Evolutionary conservation across 345 rosid species (phyloP).

Genomic region (Theobroma cacao): DNA sequence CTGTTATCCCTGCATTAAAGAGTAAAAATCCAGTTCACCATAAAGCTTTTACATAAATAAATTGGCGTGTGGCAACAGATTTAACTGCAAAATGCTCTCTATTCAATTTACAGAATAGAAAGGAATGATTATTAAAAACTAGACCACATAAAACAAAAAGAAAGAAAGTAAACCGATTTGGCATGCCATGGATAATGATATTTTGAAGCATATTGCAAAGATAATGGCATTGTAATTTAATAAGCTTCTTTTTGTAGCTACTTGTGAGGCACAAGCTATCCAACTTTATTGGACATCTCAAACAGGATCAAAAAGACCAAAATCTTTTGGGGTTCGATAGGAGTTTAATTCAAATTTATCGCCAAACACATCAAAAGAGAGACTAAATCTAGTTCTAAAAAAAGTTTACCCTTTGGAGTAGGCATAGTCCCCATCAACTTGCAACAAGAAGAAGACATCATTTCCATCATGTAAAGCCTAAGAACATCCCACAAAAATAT

Average conservation of each 20-base stretch:
- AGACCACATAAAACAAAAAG: background rate
- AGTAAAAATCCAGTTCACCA: slow-evolving; percentile 15
- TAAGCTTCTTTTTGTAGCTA: background rate
- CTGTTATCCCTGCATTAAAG: slow-evolving; percentile 56
- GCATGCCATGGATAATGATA: background rate
- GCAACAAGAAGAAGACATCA: slow-evolving; percentile 73
- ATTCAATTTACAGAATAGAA: background rate
- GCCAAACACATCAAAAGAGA: background rate
- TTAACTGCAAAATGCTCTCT: background rate
- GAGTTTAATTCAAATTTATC: background rate
- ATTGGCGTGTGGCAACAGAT: slow-evolving; percentile 7
- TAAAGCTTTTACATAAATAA: slow-evolving; percentile 9
- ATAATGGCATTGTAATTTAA: background rate
- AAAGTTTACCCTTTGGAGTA: slow-evolving; percentile 73
- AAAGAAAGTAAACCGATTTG: background rate
- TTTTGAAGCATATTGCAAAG: background rate
- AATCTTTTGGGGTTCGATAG: background rate
- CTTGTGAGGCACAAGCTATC: background rate
- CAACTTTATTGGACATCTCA: slow-evolving; percentile 6
- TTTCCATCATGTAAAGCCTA: slow-evolving; percentile 96
- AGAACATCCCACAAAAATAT: slow-evolving; percentile 15
- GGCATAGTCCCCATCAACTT: slow-evolving; percentile 80
- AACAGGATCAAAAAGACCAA: background rate
- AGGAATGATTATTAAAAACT: background rate
- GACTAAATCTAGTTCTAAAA: background rate